These are phyloP conservation scores for Gracilariopsis chorda DNA, from an alignment of 23 red algal genomes.

Conservation along the genomic window DNA sequence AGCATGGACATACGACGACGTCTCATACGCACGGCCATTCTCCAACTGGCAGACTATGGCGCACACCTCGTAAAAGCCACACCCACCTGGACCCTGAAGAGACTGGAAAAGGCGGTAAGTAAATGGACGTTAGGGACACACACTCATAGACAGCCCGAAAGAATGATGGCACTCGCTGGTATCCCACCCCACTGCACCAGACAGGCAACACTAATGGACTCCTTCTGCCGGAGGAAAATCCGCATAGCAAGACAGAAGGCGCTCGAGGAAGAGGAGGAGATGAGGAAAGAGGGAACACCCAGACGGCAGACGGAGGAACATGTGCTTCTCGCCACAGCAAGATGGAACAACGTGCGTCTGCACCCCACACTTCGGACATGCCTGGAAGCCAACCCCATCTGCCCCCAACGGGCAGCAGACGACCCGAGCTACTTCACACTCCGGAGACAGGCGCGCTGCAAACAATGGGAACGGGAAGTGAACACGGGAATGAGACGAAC, in stretches of 20 bases:
- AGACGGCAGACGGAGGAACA: too few species aligned
- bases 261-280: not conserved
- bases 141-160: not conserved
- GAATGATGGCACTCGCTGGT: not conserved
- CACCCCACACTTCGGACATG: too few species aligned
- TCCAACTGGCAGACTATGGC: not conserved
- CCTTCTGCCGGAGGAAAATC: not conserved
- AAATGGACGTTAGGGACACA: not conserved
- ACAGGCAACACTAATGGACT: not conserved
- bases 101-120: not conserved
- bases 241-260: not conserved
- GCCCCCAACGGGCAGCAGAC: too few species aligned
- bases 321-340: too few species aligned
- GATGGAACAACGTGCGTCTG: too few species aligned
- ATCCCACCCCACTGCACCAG: not conserved
- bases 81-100: not conserved
- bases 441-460: too few species aligned
- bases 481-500: too few species aligned
- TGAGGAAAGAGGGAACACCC: too few species aligned
- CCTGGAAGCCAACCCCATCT: too few species aligned
- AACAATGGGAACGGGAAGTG: too few species aligned
- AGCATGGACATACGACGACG: not conserved
- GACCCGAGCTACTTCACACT: too few species aligned
- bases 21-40: not conserved
- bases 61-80: not conserved